Percentiles rank a stretch among this genome's conserved stretches.
These are phyloP conservation scores for Kluyveromyces nonfermentans DNA, from an alignment of 805 yeast genomes.

Conservation along the genomic window DNA sequence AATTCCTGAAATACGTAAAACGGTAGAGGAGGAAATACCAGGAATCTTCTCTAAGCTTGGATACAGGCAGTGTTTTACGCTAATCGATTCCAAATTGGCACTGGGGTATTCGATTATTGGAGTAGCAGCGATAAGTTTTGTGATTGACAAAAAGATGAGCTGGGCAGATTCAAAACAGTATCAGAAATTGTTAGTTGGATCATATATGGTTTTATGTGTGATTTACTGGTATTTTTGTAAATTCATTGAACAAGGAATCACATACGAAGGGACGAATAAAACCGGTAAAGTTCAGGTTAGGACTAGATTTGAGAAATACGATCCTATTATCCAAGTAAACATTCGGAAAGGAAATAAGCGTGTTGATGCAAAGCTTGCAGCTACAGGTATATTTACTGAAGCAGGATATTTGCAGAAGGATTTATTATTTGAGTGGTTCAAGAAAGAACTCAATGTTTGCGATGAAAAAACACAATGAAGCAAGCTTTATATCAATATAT, in stretches of 20 bases:
- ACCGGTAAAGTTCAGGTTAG: constrained; percentile 26
- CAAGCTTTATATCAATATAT: not conserved
- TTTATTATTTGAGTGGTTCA: constrained; percentile 32
- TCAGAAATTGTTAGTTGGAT: constrained; percentile 32
- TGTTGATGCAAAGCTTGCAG: constrained; percentile 19
- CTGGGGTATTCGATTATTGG: constrained; percentile 43
- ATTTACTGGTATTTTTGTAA: constrained; percentile 32
- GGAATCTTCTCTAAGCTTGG: constrained; percentile 17
- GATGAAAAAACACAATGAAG: constrained; percentile 28
- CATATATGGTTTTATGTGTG: constrained; percentile 34
- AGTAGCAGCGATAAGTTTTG: constrained; percentile 40
- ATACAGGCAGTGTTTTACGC: constrained; percentile 14
- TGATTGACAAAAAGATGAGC: constrained; percentile 39
- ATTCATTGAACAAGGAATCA: constrained; percentile 33
- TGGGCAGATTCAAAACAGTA: constrained; percentile 35
- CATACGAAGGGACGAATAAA: constrained; percentile 35
- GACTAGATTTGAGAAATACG: constrained; percentile 31
- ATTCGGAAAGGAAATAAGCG: constrained; percentile 19
- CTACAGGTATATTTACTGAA: constrained; percentile 30
- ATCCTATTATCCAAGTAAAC: constrained; percentile 38
- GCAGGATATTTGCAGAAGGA: constrained; percentile 36
- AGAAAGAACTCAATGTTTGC: constrained; percentile 28
- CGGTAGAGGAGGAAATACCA: constrained; percentile 25
- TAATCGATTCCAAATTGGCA: constrained; percentile 38
- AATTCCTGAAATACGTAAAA: constrained; percentile 23